A percentile compares a stretch with the other conserved stretches of the same genome.
These are phyloP conservation scores for Coffea humblotiana DNA, from an alignment of 305 asterid species.

Conservation along the genomic window DNA sequence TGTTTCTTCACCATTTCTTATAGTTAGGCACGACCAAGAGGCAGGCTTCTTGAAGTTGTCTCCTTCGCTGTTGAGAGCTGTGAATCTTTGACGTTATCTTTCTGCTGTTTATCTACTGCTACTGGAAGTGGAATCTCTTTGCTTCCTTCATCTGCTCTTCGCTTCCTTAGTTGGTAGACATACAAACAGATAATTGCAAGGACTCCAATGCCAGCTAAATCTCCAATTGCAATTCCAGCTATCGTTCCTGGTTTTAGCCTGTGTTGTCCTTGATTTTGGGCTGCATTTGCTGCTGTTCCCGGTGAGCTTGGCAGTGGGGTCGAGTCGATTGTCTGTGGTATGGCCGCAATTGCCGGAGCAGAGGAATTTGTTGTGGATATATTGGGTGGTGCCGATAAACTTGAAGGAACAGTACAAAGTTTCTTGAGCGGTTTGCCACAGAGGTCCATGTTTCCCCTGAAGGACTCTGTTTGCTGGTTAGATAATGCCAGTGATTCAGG, in stretches of 20 bases:
- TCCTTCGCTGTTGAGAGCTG: constrained; percentile 37
- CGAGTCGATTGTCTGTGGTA: constrained; percentile 58
- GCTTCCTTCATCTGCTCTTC: constrained; percentile 19
- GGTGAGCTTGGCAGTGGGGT: constrained; percentile 36
- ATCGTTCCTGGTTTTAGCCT: constrained; percentile 61
- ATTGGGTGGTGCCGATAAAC: constrained; percentile 57
- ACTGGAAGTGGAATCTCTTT: constrained; percentile 34
- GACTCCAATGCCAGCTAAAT: constrained; percentile 65
- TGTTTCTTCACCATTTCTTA: constrained; percentile 49
- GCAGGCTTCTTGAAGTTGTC: constrained; percentile 23
- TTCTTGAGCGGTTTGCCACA: constrained; percentile 81
- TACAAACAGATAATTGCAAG: constrained; percentile 53
- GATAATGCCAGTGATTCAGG: constrained; percentile 49
- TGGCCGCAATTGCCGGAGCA: constrained; percentile 86
- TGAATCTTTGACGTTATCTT: constrained; percentile 39
- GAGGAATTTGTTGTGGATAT: constrained; percentile 40
- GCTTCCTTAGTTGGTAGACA: constrained; percentile 49
- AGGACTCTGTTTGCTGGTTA: constrained; percentile 64
- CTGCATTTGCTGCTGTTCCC: constrained; percentile 25
- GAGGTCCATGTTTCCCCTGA: constrained; percentile 62
- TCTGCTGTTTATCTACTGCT: constrained; percentile 9
- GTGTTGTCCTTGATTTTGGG: constrained; percentile 33
- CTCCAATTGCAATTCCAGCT: constrained; percentile 63
- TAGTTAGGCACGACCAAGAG: constrained; percentile 55
- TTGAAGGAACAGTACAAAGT: constrained; percentile 66